phyloP scores from a whole-genome alignment of 2,329 filamentous ascomycete genomes.

The Aureobasidium sp. region DNA sequence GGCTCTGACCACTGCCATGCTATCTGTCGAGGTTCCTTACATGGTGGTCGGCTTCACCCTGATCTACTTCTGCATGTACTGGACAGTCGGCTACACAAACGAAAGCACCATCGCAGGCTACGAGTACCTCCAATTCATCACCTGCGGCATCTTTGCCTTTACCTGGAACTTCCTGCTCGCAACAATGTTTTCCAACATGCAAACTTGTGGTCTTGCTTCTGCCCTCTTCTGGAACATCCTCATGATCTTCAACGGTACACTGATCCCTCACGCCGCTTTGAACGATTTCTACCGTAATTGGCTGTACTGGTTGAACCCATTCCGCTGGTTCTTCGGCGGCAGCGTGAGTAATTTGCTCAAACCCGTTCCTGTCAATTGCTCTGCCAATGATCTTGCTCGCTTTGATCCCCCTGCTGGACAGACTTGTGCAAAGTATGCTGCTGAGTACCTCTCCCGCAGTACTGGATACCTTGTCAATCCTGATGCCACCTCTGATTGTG shows the following conservation, averaged over 20 bases:
- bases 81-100: slow-evolving; percentile 48
- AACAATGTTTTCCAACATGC: slow-evolving; percentile 11
- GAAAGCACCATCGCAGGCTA: slow-evolving; percentile 41
- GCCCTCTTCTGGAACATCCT: slow-evolving; percentile 13
- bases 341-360: slow-evolving; percentile 46
- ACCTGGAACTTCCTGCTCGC: slow-evolving; percentile 1
- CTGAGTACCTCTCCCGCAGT: slow-evolving; percentile 22
- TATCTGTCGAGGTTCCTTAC: slow-evolving; percentile 60
- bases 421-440: slow-evolving; percentile 34
- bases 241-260: slow-evolving; percentile 9
- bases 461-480: slow-evolving; percentile 34
- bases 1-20: slow-evolving; percentile 58
- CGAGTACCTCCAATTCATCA: slow-evolving; percentile 6
- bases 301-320: slow-evolving; percentile 55
- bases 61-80: slow-evolving; percentile 58
- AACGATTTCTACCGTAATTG: slow-evolving; percentile 13
- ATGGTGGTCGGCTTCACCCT: slow-evolving; percentile 50
- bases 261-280: slow-evolving; percentile 8
- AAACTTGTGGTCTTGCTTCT: slow-evolving; percentile 9
- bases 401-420: slow-evolving; percentile 27
- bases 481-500: slow-evolving; percentile 23
- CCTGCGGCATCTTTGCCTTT: neutral
- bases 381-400: slow-evolving; percentile 27
- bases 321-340: slow-evolving; percentile 24
- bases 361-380: slow-evolving; percentile 26